These are phyloP conservation scores for Passiflora organensis DNA, from an alignment of 345 rosid genomes.

Conservation along the genomic window DNA sequence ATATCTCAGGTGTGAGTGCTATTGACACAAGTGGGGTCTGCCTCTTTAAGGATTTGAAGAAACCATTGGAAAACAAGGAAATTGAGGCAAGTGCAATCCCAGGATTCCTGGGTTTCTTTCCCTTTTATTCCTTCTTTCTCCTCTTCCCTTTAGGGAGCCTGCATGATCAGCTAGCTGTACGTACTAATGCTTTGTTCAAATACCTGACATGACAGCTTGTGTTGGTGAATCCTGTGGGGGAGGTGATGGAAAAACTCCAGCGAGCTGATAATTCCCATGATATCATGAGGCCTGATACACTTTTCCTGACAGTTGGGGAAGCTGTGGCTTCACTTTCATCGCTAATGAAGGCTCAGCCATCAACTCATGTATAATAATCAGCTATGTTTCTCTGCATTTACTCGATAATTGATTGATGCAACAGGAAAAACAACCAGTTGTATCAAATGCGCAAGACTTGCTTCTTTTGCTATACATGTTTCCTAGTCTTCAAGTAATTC, in stretches of 20 bases:
- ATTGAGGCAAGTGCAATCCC: constrained; percentile 39
- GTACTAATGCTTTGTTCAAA: not conserved
- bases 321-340: constrained; percentile 75
- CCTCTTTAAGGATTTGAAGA: constrained; percentile 57
- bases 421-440: no score
- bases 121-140: not conserved
- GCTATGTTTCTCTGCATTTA: no score
- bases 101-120: not conserved
- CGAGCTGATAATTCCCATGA: constrained; percentile 46
- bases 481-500: no score
- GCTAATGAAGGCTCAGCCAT: constrained; percentile 39
- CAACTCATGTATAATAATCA: constrained; percentile 40
- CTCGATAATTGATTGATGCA: no score
- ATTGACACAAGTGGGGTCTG: constrained; percentile 83
- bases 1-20: constrained; percentile 57
- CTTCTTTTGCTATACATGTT: no score
- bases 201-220: constrained; percentile 51
- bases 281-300: constrained; percentile 45
- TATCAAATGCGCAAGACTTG: no score
- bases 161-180: not conserved
- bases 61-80: constrained; percentile 48
- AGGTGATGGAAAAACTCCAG: constrained; percentile 78
- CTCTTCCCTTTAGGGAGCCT: not conserved
- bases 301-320: constrained; percentile 81
- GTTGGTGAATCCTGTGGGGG: constrained; percentile 85